Evolutionary conservation across 2,329 filamentous ascomycete genomes (phyloP), one percentile per base, ranked within the genome.

Genomic region (Incumbomyces lentus): DNA sequence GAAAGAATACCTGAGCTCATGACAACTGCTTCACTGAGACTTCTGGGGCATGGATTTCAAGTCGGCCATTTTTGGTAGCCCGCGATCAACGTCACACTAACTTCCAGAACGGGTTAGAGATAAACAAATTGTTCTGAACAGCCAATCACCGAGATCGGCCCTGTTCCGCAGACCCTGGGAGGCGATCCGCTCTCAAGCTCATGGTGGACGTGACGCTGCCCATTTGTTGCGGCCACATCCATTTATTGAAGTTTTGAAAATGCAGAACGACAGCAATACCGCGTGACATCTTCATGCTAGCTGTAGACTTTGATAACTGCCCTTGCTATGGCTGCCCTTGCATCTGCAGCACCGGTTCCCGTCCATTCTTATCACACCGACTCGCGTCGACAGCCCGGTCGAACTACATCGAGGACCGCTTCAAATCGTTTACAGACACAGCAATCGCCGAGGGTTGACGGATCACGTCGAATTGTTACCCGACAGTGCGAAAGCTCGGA

Each of bases 401-500:
- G 41, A 60, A 61, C 49, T 59, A 60, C 52, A 60, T 61, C 49
- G 55, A 52, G 43, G 65, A 63, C 12, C 60, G 61, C 54, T n/a
- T 47, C 59, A 55, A 49, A 51, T 55, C 42, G 53, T 54, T 26
- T 49, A 56, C 41, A 44, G 49, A 46, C 46, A 44, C 53, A 46
- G 31, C 49, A 52, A 38, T 53, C 55, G 29, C 53, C 31, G 10
- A 33, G 17, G 14, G 29, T 36, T 33, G 34, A 40, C 12, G 56
- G n/a, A 48, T 49, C 39, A 43, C 47, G 35, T 22, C 14, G 64
- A 60, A 53, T 47, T 42, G 69, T 71, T 40, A 73, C 68, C 53
- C 66, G 70, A 1, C 63, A 81, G 55, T 82, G 86, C 57, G 89
- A 95, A 61, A 95, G 86, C 70, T 95, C 89, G 18, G 90, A 95